phyloP scores from a whole-genome alignment of 192 early-diverging fungal genomes.

The Piromyces finnis region DNA sequence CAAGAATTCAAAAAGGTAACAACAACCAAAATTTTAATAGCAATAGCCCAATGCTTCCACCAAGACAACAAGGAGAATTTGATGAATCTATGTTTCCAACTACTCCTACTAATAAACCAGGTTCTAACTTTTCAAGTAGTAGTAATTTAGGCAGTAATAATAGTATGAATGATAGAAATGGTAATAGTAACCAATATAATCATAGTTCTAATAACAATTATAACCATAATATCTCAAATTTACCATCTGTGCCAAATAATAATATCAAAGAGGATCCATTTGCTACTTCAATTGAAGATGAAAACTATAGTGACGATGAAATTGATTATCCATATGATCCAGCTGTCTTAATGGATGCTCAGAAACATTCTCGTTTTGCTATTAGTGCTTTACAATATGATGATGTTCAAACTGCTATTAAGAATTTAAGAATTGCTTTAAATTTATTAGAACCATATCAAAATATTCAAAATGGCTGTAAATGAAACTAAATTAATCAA shows the following conservation, averaged over 20 bases:
- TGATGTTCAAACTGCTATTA: constrained; percentile 72
- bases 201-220: neutral
- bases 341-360: constrained; percentile 37
- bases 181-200: neutral
- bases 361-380: constrained; percentile 81
- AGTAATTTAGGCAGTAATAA: neutral
- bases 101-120: neutral
- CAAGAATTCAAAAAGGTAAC: no score
- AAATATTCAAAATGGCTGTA: neutral
- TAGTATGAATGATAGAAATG: neutral
- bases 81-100: neutral
- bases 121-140: neutral
- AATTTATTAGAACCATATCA: constrained; percentile 11
- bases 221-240: neutral
- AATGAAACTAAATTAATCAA: no score
- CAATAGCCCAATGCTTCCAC: neutral
- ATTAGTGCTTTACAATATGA: constrained; percentile 90
- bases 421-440: constrained; percentile 52
- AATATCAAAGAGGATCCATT: constrained; percentile 1
- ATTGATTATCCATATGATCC: constrained; percentile 3
- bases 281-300: neutral
- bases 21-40: no score
- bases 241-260: neutral
- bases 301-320: neutral
- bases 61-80: neutral